These are phyloP conservation scores for Lactifluus pinguis DNA, from an alignment of 768 basidiomycete species.

Conservation along the genomic window DNA sequence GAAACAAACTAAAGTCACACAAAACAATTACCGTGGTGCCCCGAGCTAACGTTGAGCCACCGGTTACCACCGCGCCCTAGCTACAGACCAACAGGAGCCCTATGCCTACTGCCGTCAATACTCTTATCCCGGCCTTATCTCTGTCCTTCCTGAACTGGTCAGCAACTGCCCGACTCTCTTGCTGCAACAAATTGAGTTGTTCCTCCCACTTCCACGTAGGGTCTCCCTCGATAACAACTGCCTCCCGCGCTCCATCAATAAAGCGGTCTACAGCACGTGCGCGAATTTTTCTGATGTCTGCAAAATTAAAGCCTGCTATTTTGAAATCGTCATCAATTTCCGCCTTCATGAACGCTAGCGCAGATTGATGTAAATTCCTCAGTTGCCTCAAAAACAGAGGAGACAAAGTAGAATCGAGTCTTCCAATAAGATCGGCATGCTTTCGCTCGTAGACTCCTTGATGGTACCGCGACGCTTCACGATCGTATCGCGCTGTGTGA, in stretches of 20 bases:
- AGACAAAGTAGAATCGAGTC: slow-evolving; percentile 69
- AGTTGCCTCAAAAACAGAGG: slow-evolving; percentile 91
- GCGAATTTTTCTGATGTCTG: slow-evolving; percentile 55
- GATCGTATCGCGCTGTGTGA: slow-evolving; percentile 73
- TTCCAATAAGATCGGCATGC: slow-evolving; percentile 67
- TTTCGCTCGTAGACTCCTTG: slow-evolving; percentile 89
- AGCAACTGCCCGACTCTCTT: too few species aligned
- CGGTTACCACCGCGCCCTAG: too few species aligned
- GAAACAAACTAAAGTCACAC: too few species aligned
- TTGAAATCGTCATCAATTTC: slow-evolving; percentile 31
- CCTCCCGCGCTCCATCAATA: slow-evolving; percentile 59
- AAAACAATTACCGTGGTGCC: too few species aligned
- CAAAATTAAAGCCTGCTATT: too few species aligned
- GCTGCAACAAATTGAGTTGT: slow-evolving; percentile 49
- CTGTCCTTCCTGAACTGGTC: too few species aligned
- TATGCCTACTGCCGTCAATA: too few species aligned
- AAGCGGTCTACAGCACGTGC: slow-evolving; percentile 86
- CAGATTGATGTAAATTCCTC: slow-evolving; percentile 88
- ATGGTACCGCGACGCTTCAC: slow-evolving; percentile 95
- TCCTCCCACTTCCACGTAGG: slow-evolving; percentile 86
- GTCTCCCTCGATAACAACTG: slow-evolving; percentile 43
- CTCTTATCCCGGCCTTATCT: too few species aligned
- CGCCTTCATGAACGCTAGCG: slow-evolving; percentile 68
- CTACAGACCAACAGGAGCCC: too few species aligned
- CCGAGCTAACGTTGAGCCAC: too few species aligned